Base-by-base conservation (phyloP, 2,329 filamentous ascomycete genomes). In the Cercospora canescens region DNA sequence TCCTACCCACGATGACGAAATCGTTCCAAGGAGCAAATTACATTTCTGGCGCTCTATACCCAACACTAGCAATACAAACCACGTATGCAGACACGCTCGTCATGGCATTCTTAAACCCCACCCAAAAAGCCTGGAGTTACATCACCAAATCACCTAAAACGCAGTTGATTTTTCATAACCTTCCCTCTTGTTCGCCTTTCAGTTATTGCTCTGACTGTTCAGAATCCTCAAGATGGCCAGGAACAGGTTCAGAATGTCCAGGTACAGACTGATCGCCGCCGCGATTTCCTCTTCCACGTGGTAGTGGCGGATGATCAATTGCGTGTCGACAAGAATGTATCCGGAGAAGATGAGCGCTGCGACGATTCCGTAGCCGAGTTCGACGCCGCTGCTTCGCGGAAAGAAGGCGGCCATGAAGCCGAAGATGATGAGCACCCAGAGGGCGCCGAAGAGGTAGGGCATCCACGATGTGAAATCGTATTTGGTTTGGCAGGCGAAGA, bases 401-500 rank as follows among this genome's bases (percentile, higher is more conserved):
- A 99, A 90, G 85, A 98, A 98, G 71, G 88, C 87, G 70, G 90
- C 85, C 87, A 98, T 93, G 84, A 99, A 95, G 59, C 95, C 92
- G 77, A 98, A 97, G 45, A 99, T 84, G 69, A 99, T 86, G 66
- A 97, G 81, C 6, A 91, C 90, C 95, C 95, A 98, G 18, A 99
- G 86, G 0, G 86, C 89, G 65, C 94, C 94, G 75, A 96, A 96
- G 3, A 98, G 87, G 78, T 97, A 98, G 18, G 95, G 94, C 84
- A 94, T 92, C 94, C 95, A 99, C 70, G 88, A 90, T 1, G 94
- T 98, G 79, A 99, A 99, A 83, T 99, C 95, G 78, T 99, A 99
- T 79, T 96, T 96, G 70, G 91, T 92, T 84, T 99, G 95, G 87
- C 94, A 97, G 58, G 95, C 95, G 79, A 99, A 98, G 52, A 94